Conservation (phyloP, 208 protist genomes). For the Leishmania mexicana region DNA sequence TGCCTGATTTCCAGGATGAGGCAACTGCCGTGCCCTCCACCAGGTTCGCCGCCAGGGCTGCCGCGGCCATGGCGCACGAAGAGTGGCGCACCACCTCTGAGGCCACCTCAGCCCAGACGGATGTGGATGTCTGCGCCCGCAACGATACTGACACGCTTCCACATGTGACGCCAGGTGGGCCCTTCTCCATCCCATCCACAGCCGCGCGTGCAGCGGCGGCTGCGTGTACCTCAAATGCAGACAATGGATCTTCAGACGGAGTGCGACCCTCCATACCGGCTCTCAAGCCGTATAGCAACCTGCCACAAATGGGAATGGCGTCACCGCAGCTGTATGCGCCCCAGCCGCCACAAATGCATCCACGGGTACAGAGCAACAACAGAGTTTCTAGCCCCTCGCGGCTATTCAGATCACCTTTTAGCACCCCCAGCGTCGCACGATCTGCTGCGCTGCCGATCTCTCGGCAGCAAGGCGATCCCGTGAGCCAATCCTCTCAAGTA, state of each 20-base stretch:
- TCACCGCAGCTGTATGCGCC: slow-evolving; percentile 1
- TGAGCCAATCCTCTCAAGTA: slow-evolving; percentile 1
- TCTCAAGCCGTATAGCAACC: slow-evolving; percentile 3
- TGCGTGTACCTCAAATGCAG: neutral
- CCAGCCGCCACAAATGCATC: slow-evolving; percentile 11
- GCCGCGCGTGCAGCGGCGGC: neutral
- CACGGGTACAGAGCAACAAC: slow-evolving; percentile 13
- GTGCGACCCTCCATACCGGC: slow-evolving; percentile 11
- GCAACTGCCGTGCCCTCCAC: slow-evolving; percentile 4
- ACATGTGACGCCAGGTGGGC: neutral
- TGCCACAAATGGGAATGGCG: neutral
- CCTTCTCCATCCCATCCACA: neutral
- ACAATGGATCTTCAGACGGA: neutral
- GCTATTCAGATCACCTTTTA: slow-evolving; percentile 4
- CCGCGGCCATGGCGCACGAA: slow-evolving; percentile 21
- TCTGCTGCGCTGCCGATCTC: slow-evolving; percentile 20
- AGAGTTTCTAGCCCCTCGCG: neutral
- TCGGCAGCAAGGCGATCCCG: slow-evolving; percentile 30
- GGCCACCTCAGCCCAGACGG: slow-evolving; percentile 4
- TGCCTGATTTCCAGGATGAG: slow-evolving; percentile 49
- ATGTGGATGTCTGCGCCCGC: neutral
- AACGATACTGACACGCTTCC: neutral
- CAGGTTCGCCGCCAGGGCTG: slow-evolving; percentile 19
- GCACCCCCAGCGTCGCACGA: slow-evolving; percentile 2
- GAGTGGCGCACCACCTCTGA: slow-evolving; percentile 2